Base-by-base conservation (phyloP, 345 rosid genomes). In the Mangifera indica region DNA sequence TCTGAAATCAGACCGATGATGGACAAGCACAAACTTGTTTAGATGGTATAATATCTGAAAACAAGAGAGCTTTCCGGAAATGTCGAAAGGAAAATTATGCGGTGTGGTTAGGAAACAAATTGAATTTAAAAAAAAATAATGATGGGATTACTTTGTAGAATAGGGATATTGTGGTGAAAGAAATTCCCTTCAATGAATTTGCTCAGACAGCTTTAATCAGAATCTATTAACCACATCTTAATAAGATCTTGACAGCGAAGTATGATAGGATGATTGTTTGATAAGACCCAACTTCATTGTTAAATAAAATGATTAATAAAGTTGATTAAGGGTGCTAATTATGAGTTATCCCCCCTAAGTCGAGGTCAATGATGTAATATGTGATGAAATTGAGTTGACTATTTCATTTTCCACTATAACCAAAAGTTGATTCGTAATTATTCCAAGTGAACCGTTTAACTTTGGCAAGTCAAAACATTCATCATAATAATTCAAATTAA, bases 361-460 rank as follows among this genome's bases (percentile, higher is more conserved):
- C 11, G 52, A 66, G 63, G 59, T 51, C 71, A 76, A 73, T 77
- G 86, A 82, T 75, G 81, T 65, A 77, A 74, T 74, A 65, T 13
- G 68, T 73, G 78, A 80, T 78, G 82, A 73, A 76, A 37, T 37
- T 37, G 7, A 78, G 74, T 71, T 81, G 81, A 71, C 82, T 64
- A 72, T 64, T 69, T 73, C 72, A 69, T 48, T 55, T 75, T 67
- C 83, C 84, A 83, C 83, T 66, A 46, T 32, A 45, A 70, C 52
- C 66, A 63, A 73, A 80, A 72, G 52, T 48, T 5, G 17, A 66
- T 48, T 60, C 32, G 75, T 48, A 80, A 80, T 80, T 49, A 78
- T 83, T 57, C 48, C 55, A 66, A 29, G 68, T 24, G 44, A 62
- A 77, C 64, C 62, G 62, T 56, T 66, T 66, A 7, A 56, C 70